Base-by-base conservation (phyloP, 352 stramenopile genomes). In the Bremia lactucae region DNA sequence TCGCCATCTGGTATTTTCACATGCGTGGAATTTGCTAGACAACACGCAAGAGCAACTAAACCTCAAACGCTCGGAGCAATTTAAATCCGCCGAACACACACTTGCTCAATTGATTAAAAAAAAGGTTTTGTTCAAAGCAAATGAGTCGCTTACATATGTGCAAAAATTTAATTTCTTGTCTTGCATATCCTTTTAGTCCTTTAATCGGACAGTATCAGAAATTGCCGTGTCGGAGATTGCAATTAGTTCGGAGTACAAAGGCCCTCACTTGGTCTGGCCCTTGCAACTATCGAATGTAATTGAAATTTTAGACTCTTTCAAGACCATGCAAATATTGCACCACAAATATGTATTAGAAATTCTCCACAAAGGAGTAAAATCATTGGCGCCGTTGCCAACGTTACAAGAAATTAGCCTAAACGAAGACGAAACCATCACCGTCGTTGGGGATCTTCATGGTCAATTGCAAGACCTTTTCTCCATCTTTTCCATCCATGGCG, bases 391-490 rank as follows among this genome's bases (percentile, higher is more conserved):
- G 6, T 42, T 88, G 40, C 76, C 74, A n/a, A 90, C 80, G 28
- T 49, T 96, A 18, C 84, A 96, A 46, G 83, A 94, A 36, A 93
- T 95, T 37, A 67, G 65, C 0, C 59, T 96, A 1, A 61, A 59
- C 13, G 75, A 95, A 46, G 76, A 72, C 9, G 80, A 94, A 46
- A 95, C 87, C 43, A 73, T 97, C 45, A 97, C 89, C 8, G 82
- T 97, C 25, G 64, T 96, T 2, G 90, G 90, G 4, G 90, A 97
- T 64, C 71, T 97, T 16, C 90, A 97, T 55, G 90, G 90, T n/a
- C 90, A 97, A 53, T 57, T 97, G 13, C 78, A 96, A 28, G 94
- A 98, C 46, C 65, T 98, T 2, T 96, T 94, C 42, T 87, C 87
- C 5, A 97, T 97, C 36, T 96, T 98, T 36, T 95, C 73, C 9